Evolutionary conservation across 768 basidiomycete genomes (phyloP).

Genomic region (Lactarius sanguifluus): DNA sequence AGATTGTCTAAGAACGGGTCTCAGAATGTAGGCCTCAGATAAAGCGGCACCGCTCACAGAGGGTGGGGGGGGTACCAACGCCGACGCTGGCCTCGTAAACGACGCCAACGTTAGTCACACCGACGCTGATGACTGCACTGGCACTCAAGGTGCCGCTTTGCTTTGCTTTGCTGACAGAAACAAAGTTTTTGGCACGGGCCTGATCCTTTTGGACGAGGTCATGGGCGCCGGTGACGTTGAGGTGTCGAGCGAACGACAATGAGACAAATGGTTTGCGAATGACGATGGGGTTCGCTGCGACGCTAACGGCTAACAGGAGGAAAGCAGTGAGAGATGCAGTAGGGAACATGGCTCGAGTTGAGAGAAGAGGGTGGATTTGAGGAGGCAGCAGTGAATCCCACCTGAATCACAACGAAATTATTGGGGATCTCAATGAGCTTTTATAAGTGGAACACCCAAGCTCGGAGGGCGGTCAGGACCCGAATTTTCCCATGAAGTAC

Average conservation of each 20-base stretch:
- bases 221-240: conserved; percentile 49
- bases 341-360: neutral
- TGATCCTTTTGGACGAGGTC: conserved; percentile 54
- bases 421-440: neutral
- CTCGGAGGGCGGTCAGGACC: neutral
- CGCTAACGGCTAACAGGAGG: neutral
- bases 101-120: conserved; percentile 45
- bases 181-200: conserved; percentile 47
- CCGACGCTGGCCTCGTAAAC: conserved; percentile 50
- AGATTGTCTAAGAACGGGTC: neutral
- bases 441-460: conserved; percentile 1
- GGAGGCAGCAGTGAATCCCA: conserved; percentile 14
- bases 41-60: conserved; percentile 29
- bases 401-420: conserved; percentile 14
- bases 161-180: conserved; percentile 41
- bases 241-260: conserved; percentile 35
- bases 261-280: conserved; percentile 11
- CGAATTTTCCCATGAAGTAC: neutral
- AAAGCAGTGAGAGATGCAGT: neutral
- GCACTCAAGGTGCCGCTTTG: conserved; percentile 31
- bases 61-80: conserved; percentile 49
- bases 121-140: conserved; percentile 32
- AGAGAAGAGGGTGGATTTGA: neutral
- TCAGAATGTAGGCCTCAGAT: neutral
- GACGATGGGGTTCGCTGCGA: conserved; percentile 5